Conservation (phyloP, 208 protist species). For the Tritrichomonas foetus region DNA sequence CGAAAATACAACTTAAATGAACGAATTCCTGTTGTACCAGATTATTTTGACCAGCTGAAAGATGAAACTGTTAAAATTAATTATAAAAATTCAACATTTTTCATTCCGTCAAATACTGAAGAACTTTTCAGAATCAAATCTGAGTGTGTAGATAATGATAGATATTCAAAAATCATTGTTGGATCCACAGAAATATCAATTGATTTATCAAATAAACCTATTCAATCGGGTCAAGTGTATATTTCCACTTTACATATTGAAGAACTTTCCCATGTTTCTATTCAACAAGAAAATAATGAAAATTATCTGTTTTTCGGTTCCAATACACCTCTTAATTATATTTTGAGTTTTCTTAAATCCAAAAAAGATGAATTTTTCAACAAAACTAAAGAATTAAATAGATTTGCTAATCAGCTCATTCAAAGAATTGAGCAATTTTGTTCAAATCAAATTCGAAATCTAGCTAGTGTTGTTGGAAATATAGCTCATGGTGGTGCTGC, state of each 20-base stretch:
- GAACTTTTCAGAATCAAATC: not conserved
- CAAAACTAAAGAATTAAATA: not conserved
- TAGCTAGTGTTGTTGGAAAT: conserved; percentile 69
- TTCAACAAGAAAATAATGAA: not conserved
- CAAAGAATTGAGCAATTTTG: not conserved
- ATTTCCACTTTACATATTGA: not conserved
- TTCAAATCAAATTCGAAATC: conserved; percentile 66
- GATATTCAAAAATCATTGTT: not conserved
- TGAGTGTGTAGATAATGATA: not conserved
- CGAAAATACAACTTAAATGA: not conserved
- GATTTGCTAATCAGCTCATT: conserved; percentile 51
- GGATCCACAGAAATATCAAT: not conserved
- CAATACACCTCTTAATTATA: not conserved
- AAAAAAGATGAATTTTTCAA: not conserved
- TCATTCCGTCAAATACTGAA: not conserved
- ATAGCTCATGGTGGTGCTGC: conserved; percentile 56
- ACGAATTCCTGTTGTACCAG: not conserved
- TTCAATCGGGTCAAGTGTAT: not conserved
- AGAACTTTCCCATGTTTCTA: not conserved
- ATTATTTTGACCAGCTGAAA: not conserved
- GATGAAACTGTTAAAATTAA: not conserved
- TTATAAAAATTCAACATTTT: not conserved
- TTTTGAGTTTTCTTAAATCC: not conserved
- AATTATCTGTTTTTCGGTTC: not conserved
- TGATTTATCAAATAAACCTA: not conserved